Evolutionary conservation across 768 basidiomycete species (phyloP).

Genomic region (Collybia sordida): DNA sequence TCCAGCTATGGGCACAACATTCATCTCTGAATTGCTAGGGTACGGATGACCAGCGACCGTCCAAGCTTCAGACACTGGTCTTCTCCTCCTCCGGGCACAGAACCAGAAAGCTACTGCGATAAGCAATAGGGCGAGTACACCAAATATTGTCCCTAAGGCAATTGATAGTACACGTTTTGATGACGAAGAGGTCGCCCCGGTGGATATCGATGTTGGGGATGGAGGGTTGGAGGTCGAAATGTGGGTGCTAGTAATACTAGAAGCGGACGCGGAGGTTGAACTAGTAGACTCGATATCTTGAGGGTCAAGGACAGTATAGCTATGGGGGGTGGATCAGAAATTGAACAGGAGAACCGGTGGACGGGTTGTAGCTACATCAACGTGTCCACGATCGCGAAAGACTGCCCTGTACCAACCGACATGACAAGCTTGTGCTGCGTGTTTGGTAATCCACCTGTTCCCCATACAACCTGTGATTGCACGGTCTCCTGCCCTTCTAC

Average conservation of each 20-base stretch:
- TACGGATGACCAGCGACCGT: conserved; percentile 24
- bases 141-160: conserved; percentile 31
- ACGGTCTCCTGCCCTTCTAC: conserved; percentile 38
- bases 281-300: conserved; percentile 16
- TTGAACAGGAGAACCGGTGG: not conserved
- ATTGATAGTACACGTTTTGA: conserved; percentile 26
- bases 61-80: conserved; percentile 35
- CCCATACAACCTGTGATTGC: conserved; percentile 36
- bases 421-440: conserved; percentile 34
- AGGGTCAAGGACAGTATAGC: conserved; percentile 22
- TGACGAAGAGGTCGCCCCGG: conserved; percentile 9
- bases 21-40: conserved; percentile 8
- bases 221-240: not conserved
- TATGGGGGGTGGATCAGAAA: conserved; percentile 4
- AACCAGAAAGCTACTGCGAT: conserved; percentile 27
- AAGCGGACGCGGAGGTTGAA: conserved; percentile 17
- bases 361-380: conserved; percentile 29
- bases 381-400: conserved; percentile 37
- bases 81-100: conserved; percentile 20
- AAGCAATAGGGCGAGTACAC: conserved; percentile 27
- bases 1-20: not conserved
- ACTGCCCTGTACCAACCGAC: conserved; percentile 34
- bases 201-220: not conserved
- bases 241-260: conserved; percentile 6
- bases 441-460: conserved; percentile 28